Evolutionary conservation across 1,284 basidiomycete species (phyloP), one percentile per base, ranked within the genome.

Genomic region (Irpex rosettiformis): DNA sequence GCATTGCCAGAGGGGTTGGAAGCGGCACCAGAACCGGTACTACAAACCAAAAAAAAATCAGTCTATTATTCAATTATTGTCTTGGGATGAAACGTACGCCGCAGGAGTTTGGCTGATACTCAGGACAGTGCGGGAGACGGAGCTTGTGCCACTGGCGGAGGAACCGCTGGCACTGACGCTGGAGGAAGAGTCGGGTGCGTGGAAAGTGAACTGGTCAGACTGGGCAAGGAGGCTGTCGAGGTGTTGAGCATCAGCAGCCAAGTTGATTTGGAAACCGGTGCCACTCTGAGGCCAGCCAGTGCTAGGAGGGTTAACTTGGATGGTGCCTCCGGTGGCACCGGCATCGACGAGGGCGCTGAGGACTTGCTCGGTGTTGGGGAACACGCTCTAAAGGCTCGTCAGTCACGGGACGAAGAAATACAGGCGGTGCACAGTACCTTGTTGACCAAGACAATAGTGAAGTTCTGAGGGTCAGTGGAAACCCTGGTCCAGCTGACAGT

Each of bases 361-460:
- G 49, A 85, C 65, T 67, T 84, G 75, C 64, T 64, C 13, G 55
- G 61, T 56, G 72, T 71, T 60, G 68, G 67, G 59, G 70, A 61
- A 33, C 24, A 49, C 18, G 59, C 60, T 58, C 77, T 71, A 72
- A 72, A 55, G n/a, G 58, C 56, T 55, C 58, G 28, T 25, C 55
- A 63, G 55, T 25, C 45, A 43, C 16, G 13, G 42, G 2, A 18
- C 57, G 54, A 58, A 54, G 30, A 40, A 22, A 7, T 45, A 24
- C 54, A 29, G 8, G 24, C 40, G 28, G 52, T 27, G 51, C 3
- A 18, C 21, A 45, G 21, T 16, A 71, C 78, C 70, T 78, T 71
- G 73, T 92, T 90, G 65, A 78, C 78, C 55, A 94, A 78, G 55
- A 91, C 73, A 53, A 82, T 78, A 10, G 86, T 83, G 72, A 94